Base-by-base conservation (phyloP, 768 basidiomycete species). In the Serendipita sp. region DNA sequence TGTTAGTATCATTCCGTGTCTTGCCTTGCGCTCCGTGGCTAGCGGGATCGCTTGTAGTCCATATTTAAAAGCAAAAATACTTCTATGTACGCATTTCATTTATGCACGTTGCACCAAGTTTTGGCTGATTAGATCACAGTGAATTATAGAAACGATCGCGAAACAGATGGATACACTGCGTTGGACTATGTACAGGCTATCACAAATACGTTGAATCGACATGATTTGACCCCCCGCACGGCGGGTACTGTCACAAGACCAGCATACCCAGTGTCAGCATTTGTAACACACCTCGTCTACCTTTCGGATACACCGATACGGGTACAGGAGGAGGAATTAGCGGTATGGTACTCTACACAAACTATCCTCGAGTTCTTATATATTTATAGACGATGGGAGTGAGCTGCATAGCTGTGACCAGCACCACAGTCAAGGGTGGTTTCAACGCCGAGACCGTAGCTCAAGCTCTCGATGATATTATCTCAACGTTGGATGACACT, bases 61-160 rank as follows among this genome's bases (percentile, higher is more conserved):
- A 10, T 79, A 79, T 18, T 77, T 95, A 34, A 81, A 81, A 35
- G 88, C 86, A 4, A 96, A 96, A 73, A 80, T 94, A 4, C 74
- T 97, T n/a, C 79, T 97, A 0, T 72, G 93, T 94, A 71, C 75
- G 88, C 75, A 3, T 60, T 18, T 18, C 54, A 44, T 30, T 13
- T 11, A 65, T 28, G 28, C 44, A 54, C 63, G 38, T 45, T 16
- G 66, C 47, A 15, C 37, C 51, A 35, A 44, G 24, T 41, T 16
- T 15, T 11, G 3, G 18, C 34, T 18, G 13, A 28, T 48, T 7
- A 47, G 45, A 35, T 10, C 10, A 3, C 68, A 95, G 93, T 97
- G 65, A 97, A 96, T 71, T 78, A 82, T 11, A 80, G 79, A 68
- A 96, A 95, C 70, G 94, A 97, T 71, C 79, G 93, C 64, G 94